phyloP scores from a whole-genome alignment of 1,284 basidiomycete species.

The Puccinia novopanici region DNA sequence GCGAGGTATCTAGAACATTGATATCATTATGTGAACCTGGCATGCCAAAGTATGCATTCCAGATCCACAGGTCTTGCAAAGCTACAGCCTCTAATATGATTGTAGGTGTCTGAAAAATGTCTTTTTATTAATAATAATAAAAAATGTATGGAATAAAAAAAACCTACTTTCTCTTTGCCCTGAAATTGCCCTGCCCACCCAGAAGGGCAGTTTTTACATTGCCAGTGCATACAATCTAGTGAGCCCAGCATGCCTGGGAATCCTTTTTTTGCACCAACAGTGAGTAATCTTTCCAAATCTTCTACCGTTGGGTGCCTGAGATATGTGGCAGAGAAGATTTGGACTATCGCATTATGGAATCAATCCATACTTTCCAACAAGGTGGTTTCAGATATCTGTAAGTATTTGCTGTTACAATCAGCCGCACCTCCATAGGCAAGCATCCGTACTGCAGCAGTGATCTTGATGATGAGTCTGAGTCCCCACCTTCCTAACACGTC shows the following conservation, averaged over 20 bases:
- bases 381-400: conserved; percentile 4
- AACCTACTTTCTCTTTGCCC: conserved; percentile 11
- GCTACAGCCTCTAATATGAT: conserved; percentile 20
- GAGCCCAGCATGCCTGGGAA: conserved; percentile 26
- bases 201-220: no score
- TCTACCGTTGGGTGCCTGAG: no score
- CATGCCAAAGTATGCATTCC: conserved; percentile 16
- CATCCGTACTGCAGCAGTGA: conserved; percentile 18
- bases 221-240: not conserved
- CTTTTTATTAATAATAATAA: not conserved
- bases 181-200: no score
- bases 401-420: conserved; percentile 1
- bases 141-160: not conserved
- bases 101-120: conserved; percentile 10
- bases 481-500: conserved; percentile 6
- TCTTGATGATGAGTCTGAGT: conserved; percentile 11
- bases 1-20: no score
- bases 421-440: conserved; percentile 19
- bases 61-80: not conserved
- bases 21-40: conserved; percentile 20
- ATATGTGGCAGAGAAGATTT: no score
- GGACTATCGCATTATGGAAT: not conserved
- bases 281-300: not conserved
- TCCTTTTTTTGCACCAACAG: not conserved
- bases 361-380: not conserved